A percentile compares a stretch with the other conserved stretches of the same genome.
These are phyloP conservation scores for Carnegiea gigantea DNA, from an alignment of 179 eudicot genomes.

Conservation along the genomic window DNA sequence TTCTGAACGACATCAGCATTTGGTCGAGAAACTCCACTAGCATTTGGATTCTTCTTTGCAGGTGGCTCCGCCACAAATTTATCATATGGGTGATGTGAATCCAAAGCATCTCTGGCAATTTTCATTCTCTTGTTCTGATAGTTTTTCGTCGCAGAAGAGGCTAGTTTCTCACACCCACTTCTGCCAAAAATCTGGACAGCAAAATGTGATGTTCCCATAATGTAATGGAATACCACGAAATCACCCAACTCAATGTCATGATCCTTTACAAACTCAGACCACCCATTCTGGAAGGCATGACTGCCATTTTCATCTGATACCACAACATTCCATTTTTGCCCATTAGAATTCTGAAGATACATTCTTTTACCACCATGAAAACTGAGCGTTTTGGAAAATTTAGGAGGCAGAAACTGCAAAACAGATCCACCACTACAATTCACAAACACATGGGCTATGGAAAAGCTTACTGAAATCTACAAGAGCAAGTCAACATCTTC, in stretches of 20 bases:
- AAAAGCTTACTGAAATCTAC: background rate
- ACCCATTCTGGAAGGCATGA: slow-evolving; percentile 53
- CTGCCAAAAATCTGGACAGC: slow-evolving; percentile 53
- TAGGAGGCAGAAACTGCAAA: slow-evolving; percentile 64
- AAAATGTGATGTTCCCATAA: slow-evolving; percentile 41
- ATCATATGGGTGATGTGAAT: slow-evolving; percentile 15
- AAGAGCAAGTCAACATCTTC: background rate
- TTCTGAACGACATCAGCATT: slow-evolving; percentile 13
- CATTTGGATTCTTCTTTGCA: background rate
- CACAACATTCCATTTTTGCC: slow-evolving; percentile 40
- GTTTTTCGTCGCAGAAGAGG: slow-evolving; percentile 6
- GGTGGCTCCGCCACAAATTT: slow-evolving; percentile 11
- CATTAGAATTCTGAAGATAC: slow-evolving; percentile 47
- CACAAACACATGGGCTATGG: background rate
- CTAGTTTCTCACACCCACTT: slow-evolving; percentile 49
- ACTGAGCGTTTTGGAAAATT: slow-evolving; percentile 30
- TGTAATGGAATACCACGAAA: slow-evolving; percentile 40
- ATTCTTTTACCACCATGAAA: slow-evolving; percentile 30
- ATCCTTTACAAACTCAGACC: slow-evolving; percentile 45
- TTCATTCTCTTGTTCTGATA: slow-evolving; percentile 32
- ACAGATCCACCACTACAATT: background rate
- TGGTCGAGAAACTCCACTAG: slow-evolving; percentile 19
- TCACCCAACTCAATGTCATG: slow-evolving; percentile 55
- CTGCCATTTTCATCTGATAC: slow-evolving; percentile 32
- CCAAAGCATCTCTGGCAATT: slow-evolving; percentile 11